Evolutionary conservation across 2,329 filamentous ascomycete genomes (phyloP).

Genomic region (Simplicillium sp.): DNA sequence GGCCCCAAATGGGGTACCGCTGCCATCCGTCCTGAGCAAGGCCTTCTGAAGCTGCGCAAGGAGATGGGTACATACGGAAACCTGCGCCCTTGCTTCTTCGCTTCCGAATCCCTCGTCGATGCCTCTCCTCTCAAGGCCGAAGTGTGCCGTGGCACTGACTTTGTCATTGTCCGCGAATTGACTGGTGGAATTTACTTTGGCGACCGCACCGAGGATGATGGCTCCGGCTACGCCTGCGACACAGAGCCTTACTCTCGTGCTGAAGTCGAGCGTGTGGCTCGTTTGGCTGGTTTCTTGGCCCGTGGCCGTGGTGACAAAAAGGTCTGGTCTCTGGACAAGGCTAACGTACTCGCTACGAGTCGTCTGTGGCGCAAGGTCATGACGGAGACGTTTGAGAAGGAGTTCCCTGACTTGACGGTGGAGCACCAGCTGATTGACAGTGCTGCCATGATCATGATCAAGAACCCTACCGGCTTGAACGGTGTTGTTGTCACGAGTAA

Average conservation of each 20-base stretch:
- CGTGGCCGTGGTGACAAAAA: constrained; percentile 58
- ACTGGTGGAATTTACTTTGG: constrained; percentile 96
- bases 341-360: constrained; percentile 87
- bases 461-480: constrained; percentile 81
- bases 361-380: constrained; percentile 85
- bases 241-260: constrained; percentile 75
- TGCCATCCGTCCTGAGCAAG: constrained; percentile 81
- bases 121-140: constrained; percentile 79
- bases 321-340: constrained; percentile 89
- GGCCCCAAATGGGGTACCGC: constrained; percentile 96
- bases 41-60: constrained; percentile 82
- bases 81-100: constrained; percentile 92
- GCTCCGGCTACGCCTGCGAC: constrained; percentile 67
- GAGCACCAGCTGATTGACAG: constrained; percentile 90
- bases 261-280: constrained; percentile 82
- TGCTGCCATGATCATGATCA: constrained; percentile 96
- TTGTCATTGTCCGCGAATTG: constrained; percentile 85
- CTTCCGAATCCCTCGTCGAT: constrained; percentile 74
- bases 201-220: constrained; percentile 71
- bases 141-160: constrained; percentile 79
- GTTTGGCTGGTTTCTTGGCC: constrained; percentile 74
- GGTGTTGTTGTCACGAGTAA: constrained; percentile 91
- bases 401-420: constrained; percentile 80
- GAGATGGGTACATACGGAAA: constrained; percentile 93
- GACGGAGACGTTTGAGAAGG: constrained; percentile 71